Evolutionary conservation across 305 asterid species (phyloP).

Genomic region (Fraxinus sp.): DNA sequence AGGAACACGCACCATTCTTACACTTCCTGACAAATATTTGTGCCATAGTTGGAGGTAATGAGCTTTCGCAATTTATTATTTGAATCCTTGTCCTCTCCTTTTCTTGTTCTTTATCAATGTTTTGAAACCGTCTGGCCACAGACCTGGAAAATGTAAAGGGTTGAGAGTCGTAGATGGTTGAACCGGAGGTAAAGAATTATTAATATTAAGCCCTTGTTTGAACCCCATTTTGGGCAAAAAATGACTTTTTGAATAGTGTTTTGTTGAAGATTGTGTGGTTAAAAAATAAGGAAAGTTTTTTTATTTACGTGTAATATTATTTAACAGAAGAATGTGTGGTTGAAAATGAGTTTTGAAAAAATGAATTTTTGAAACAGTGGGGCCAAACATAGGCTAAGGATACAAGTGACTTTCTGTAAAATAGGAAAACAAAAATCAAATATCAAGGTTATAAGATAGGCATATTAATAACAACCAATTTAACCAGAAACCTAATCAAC

Average conservation of each 20-base stretch:
- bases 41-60: slow-evolving; percentile 93
- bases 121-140: background rate
- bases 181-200: background rate
- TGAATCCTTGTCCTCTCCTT: background rate
- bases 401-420: background rate
- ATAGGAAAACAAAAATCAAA: background rate
- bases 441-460: background rate
- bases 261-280: background rate
- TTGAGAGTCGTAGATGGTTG: background rate
- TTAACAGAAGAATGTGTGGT: background rate
- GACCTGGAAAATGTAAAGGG: background rate
- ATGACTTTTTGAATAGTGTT: background rate
- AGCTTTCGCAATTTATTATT: background rate
- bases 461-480: background rate
- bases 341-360: background rate
- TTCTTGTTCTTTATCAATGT: background rate
- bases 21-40: slow-evolving; percentile 90
- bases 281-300: background rate
- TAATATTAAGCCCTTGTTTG: background rate
- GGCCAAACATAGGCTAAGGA: background rate
- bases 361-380: background rate
- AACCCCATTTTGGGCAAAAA: background rate
- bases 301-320: background rate
- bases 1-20: slow-evolving; percentile 74
- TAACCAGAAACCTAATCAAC: background rate